Conservation (phyloP, 1,139 yeast genomes). For the Pichia sp. region DNA sequence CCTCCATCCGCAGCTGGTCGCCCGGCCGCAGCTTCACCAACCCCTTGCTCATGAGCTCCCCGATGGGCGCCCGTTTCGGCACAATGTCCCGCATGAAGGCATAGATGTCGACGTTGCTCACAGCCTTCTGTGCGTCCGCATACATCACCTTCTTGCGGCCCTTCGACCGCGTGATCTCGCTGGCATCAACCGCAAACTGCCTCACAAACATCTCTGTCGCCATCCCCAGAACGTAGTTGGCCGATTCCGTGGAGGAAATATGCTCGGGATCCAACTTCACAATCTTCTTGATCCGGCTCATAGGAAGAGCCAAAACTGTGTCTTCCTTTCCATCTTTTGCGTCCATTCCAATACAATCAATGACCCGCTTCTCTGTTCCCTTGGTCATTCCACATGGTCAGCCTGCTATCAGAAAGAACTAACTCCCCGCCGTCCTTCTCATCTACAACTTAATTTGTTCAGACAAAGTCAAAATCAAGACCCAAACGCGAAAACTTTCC, state of each 20-base stretch:
- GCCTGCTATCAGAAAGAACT: neutral
- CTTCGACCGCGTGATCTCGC: conserved; percentile 62
- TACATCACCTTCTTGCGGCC: conserved; percentile 69
- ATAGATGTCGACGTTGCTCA: conserved; percentile 59
- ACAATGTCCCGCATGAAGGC: conserved; percentile 65
- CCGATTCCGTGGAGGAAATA: conserved; percentile 67
- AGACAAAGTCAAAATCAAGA: neutral
- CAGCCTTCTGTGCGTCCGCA: conserved; percentile 73
- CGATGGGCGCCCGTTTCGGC: conserved; percentile 57
- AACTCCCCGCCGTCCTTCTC: neutral
- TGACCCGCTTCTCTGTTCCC: no score
- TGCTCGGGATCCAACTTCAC: conserved; percentile 86
- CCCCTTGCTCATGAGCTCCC: conserved; percentile 46
- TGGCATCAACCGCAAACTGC: conserved; percentile 75
- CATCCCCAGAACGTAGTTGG: conserved; percentile 77
- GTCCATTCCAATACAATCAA: neutral
- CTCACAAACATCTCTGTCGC: conserved; percentile 86
- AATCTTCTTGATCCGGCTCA: conserved; percentile 76
- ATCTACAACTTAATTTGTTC: neutral
- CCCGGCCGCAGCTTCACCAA: conserved; percentile 36
- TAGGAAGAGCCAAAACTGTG: conserved; percentile 46
- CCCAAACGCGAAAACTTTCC: conserved; percentile 4
- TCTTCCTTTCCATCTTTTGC: conserved; percentile 14
- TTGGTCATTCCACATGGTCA: no score
- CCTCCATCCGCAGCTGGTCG: conserved; percentile 14